Evolutionary conservation across 1,139 yeast genomes (phyloP).

Genomic region (Candida sp.): DNA sequence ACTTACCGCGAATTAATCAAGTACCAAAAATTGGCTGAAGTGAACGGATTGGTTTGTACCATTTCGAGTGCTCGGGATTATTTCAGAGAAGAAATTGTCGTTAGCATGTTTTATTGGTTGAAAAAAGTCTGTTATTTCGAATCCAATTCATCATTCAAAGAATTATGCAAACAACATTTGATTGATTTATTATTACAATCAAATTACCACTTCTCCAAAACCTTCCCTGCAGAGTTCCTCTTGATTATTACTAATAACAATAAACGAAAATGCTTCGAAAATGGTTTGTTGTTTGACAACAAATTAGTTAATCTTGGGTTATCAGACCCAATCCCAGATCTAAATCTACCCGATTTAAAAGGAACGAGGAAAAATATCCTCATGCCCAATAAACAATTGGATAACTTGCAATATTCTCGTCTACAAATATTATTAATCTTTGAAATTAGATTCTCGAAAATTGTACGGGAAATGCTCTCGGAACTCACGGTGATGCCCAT

Average conservation of each 20-base stretch:
- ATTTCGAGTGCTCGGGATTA: conserved; percentile 47
- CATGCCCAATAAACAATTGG: conserved; percentile 5
- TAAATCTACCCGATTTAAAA: conserved; percentile 10
- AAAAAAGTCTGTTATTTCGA: conserved; percentile 30
- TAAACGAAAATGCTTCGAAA: conserved; percentile 21
- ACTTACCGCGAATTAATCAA: conserved; percentile 16
- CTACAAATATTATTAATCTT: conserved; percentile 51
- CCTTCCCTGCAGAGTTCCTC: conserved; percentile 19
- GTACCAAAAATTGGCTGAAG: conserved; percentile 33
- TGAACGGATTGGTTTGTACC: conserved; percentile 55
- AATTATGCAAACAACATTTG: conserved; percentile 17
- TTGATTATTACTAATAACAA: conserved; percentile 11
- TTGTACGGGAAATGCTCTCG: conserved; percentile 43
- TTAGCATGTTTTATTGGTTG: conserved; percentile 49
- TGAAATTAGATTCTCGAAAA: conserved; percentile 55
- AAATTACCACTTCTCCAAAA: conserved; percentile 20
- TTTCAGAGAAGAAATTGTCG: conserved; percentile 44
- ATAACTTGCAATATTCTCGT: conserved; percentile 31
- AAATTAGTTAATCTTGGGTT: conserved; percentile 21
- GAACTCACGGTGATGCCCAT: conserved; percentile 51
- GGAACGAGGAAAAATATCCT: conserved; percentile 13
- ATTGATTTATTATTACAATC: conserved; percentile 30
- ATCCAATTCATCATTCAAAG: conserved; percentile 21
- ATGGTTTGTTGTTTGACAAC: conserved; percentile 29
- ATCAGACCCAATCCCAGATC: conserved; percentile 11